Percentiles rank a stretch among this genome's conserved stretches.
These are phyloP conservation scores for Collybiopsis confluens DNA, from an alignment of 768 basidiomycete species.

Conservation along the genomic window DNA sequence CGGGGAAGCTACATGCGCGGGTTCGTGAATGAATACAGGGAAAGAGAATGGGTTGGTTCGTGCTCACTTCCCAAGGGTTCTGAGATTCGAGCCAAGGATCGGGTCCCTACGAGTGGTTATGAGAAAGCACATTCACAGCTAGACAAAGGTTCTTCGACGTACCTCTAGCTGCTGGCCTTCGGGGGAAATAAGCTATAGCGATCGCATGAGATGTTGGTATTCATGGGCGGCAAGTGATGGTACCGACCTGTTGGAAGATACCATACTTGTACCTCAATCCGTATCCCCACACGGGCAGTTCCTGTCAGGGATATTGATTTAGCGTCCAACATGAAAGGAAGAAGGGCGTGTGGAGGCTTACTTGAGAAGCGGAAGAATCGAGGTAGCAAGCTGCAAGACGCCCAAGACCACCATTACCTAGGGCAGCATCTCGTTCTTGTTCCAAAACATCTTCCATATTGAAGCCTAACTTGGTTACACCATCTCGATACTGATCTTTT, in stretches of 20 bases:
- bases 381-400: constrained; percentile 97
- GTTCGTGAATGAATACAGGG: neutral
- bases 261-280: constrained; percentile 91
- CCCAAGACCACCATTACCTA: constrained; percentile 94
- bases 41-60: neutral
- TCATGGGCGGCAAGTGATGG: neutral
- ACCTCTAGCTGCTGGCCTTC: constrained; percentile 80
- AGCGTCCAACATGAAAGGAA: constrained; percentile 28
- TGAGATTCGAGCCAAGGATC: constrained; percentile 90
- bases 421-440: constrained; percentile 87
- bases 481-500: constrained; percentile 67
- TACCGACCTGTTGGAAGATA: constrained; percentile 76
- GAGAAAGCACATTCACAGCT: neutral
- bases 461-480: constrained; percentile 80
- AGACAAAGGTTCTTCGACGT: neutral
- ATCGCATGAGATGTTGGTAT: neutral
- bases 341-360: constrained; percentile 37
- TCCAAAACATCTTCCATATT: constrained; percentile 83
- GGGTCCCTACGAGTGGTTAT: constrained; percentile 49
- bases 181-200: constrained; percentile 68
- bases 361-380: constrained; percentile 85
- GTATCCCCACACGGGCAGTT: constrained; percentile 95
- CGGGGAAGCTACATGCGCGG: constrained; percentile 48
- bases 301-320: constrained; percentile 37
- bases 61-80: constrained; percentile 72